Percentiles rank a stretch among this genome's conserved stretches.
Conservation (phyloP, 208 protist species). For the Trypanosoma grayi region DNA sequence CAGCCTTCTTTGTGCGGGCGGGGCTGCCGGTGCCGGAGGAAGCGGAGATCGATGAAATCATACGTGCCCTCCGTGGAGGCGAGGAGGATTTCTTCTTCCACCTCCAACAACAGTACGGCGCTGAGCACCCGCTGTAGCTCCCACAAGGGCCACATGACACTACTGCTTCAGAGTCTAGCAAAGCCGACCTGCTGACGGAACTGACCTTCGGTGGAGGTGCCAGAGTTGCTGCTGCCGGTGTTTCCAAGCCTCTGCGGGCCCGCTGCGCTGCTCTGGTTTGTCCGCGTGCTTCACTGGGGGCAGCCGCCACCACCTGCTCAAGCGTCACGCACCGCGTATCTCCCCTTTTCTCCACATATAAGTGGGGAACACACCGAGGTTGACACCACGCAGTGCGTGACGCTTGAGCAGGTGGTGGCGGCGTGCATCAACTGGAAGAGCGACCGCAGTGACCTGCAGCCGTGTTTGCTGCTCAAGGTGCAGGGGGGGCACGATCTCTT, state of each 20-base stretch:
- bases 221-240: constrained; percentile 6
- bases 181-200: constrained; percentile 16
- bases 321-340: constrained; percentile 9
- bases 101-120: constrained; percentile 16
- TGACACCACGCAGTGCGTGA: constrained; percentile 5
- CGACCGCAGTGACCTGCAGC: background rate
- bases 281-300: constrained; percentile 19
- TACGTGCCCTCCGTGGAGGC: constrained; percentile 7
- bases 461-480: constrained; percentile 2
- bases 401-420: constrained; percentile 4
- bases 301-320: constrained; percentile 13
- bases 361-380: constrained; percentile 6
- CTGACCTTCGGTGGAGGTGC: constrained; percentile 21
- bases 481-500: constrained; percentile 19
- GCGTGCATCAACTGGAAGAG: constrained; percentile 21
- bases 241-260: constrained; percentile 17
- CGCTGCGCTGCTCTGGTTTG: constrained; percentile 20
- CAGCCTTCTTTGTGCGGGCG: constrained; percentile 16
- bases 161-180: background rate
- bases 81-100: constrained; percentile 18
- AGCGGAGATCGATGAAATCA: constrained; percentile 2
- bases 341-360: constrained; percentile 16
- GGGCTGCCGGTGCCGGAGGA: background rate
- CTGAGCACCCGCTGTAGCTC: constrained; percentile 7
- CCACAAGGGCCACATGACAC: constrained; percentile 1